Evolutionary conservation across 164 flowering plant species (phyloP), one percentile per base, ranked within the genome.

Genomic region (Protea cynaroides): DNA sequence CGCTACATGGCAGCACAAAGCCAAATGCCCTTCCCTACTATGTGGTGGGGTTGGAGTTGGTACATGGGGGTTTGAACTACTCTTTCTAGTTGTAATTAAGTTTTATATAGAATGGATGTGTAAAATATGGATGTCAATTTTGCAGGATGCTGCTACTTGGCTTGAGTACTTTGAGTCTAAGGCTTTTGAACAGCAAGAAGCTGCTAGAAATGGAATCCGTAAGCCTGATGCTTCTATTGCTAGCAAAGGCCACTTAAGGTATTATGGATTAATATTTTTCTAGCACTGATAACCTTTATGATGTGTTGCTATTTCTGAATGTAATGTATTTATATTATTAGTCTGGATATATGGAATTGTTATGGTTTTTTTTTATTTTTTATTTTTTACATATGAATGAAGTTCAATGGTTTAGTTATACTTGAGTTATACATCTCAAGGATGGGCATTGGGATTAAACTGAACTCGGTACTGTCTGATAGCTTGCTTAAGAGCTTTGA

Each of bases 131-230:
- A 44, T n/a, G 62, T 17, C 18, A 56, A 66, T 69, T 57, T 36
- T 78, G 69, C 84, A 94, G 99, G 99, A 94, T 83, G 99, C 99
- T 73, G 99, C 99, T 77, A 97, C 99, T 65, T 94, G 97, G 96
- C 96, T 94, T 43, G 99, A 94, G 79, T 94, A 94, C 72, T 94
- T 94, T 76, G 99, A 94, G 70, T 91, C 99, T 57, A 94, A 94
- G 82, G 97, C 97, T 66, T 82, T 94, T 80, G 99, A 94, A 72
- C 99, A 94, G 79, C 99, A 94, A 83, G 99, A 94, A 85, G 99
- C 99, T 74, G 97, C 95, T 66, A 79, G 97, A 65, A 94, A 94
- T 77, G 99, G 99, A 72, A 89, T 93, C 34, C 73, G 81, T 58
- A 94, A 88, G 79, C 99, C 99, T 60, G 99, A 94, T 86, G 97